phyloP scores from a whole-genome alignment of 441 rosid species.

The Populus hybrid region DNA sequence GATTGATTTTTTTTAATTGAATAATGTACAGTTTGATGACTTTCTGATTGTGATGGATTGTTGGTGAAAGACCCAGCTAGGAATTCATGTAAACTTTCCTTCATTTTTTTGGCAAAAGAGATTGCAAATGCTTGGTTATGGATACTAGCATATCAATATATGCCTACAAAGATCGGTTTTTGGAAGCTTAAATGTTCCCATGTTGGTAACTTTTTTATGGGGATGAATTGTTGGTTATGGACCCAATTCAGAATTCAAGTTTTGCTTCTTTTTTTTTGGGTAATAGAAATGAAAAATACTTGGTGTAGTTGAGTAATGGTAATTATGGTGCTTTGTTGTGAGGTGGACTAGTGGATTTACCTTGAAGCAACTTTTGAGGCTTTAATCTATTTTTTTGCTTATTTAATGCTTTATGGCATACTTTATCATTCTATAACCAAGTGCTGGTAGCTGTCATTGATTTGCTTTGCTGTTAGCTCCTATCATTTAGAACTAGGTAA shows the following conservation, averaged over 20 bases:
- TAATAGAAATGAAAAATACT: background rate
- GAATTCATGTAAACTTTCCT: background rate
- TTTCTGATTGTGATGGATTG: background rate
- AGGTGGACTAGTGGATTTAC: background rate
- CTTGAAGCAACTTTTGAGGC: background rate
- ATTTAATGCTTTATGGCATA: background rate
- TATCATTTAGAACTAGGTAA: background rate
- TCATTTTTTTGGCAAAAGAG: background rate
- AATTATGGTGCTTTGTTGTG: background rate
- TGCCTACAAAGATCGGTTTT: background rate
- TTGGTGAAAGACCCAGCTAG: background rate
- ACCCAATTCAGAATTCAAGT: background rate
- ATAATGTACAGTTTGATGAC: background rate
- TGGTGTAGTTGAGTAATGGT: background rate
- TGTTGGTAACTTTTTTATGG: background rate
- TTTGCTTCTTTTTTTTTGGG: background rate
- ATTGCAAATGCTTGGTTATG: background rate
- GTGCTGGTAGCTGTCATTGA: background rate
- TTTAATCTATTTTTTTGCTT: background rate
- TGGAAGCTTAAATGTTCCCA: background rate
- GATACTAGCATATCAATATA: background rate
- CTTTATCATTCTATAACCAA: background rate
- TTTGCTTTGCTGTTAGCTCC: background rate
- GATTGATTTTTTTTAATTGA: background rate
- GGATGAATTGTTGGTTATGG: background rate